Base-by-base conservation (phyloP, 768 basidiomycete species). In the Multifurca ochricompacta region DNA sequence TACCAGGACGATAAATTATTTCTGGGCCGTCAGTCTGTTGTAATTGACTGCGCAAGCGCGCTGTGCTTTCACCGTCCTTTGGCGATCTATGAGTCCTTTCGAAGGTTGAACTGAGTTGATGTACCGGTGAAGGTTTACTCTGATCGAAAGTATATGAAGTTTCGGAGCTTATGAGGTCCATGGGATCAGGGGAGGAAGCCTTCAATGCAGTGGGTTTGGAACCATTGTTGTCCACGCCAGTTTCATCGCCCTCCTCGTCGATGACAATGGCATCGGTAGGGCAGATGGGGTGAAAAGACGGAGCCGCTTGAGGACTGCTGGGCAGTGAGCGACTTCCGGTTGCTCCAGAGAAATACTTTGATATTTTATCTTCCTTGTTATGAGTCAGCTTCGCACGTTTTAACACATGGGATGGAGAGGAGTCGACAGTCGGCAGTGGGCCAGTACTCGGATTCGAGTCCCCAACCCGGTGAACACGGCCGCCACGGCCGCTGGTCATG, bases 121-220 rank as follows among this genome's bases (percentile, higher is more conserved):
- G 3, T 1, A 56, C 35, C 18, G 55, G 55, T 4, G 55, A 47
- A 16, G 44, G 55, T 3, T 47, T 23, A n/a, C 36, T 46, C 32
- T n/a, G 14, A 7, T 56, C 50, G 44, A 51, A 56, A 28, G 32
- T 13, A 16, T 52, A 56, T n/a, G 42, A 44, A 39, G 4, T 2
- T 6, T n/a, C 23, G 9, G 19, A 3, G 16, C 5, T 7, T 37
- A 56, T 44, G 30, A 56, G 5, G 35, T 56, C 54, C 42, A 51
- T 45, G 6, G 54, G 54, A 25, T 56, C 54, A 13, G 54, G 54
- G 30, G 54, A 56, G 9, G 54, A 50, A 1, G 35, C 19, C 18
- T 16, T 35, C 30, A 37, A 27, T 19, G 9, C 21, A 2, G 11
- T 31, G 2, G n/a, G 41, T 18, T 50, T 30, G 13, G 28, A 43